Conservation (phyloP, 371 early-diverging fungal genomes). For the Lichtheimia ramosa region DNA sequence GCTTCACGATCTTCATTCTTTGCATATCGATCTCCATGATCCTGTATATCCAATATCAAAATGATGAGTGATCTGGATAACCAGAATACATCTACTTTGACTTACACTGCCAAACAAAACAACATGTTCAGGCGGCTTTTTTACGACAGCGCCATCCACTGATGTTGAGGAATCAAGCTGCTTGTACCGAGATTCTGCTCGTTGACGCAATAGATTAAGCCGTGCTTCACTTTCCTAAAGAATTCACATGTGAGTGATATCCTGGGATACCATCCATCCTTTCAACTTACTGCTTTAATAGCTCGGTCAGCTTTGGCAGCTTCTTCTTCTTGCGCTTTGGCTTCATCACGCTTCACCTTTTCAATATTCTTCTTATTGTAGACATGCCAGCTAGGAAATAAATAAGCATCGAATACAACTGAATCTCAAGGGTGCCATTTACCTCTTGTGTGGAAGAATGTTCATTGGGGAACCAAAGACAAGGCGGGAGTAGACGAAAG, state of each 20-base stretch:
- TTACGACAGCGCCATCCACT: background rate
- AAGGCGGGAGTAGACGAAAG: too few species aligned
- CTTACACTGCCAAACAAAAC: constrained; percentile 49
- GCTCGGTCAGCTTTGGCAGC: constrained; percentile 44
- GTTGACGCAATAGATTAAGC: constrained; percentile 45
- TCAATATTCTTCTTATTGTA: constrained; percentile 75
- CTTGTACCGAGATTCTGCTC: constrained; percentile 34
- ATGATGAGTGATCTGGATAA: background rate
- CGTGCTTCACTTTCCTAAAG: constrained; percentile 64
- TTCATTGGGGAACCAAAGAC: constrained; percentile 41
- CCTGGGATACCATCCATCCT: background rate
- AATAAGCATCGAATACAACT: background rate
- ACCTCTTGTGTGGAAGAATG: constrained; percentile 76
- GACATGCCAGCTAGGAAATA: constrained; percentile 67
- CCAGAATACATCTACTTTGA: background rate
- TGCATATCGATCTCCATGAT: constrained; percentile 6
- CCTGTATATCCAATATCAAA: background rate
- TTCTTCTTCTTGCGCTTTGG: constrained; percentile 55
- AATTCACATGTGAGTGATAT: background rate
- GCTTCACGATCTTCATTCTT: constrained; percentile 59
- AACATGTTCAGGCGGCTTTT: constrained; percentile 38
- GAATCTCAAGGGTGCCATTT: background rate
- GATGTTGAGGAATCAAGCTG: background rate
- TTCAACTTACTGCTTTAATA: constrained; percentile 47
- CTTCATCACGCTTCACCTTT: constrained; percentile 69